Evolutionary conservation across 2,329 filamentous ascomycete species (phyloP), one percentile per base, ranked within the genome.

Genomic region (Acarospora socialis): DNA sequence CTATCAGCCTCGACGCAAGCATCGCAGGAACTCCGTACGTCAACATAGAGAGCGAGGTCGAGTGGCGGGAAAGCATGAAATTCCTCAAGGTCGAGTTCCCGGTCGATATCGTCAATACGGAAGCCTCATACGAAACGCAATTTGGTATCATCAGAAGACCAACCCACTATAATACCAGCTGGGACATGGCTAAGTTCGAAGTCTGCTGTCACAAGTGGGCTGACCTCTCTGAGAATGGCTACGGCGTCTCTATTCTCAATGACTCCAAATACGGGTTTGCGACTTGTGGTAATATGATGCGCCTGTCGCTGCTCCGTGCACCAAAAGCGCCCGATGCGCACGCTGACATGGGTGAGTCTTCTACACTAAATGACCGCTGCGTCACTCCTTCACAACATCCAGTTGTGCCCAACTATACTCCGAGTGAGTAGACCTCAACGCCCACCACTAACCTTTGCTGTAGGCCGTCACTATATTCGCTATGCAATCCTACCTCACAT

Each of bases 11-110:
- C 13, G 66, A 74, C 2, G 79, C 82, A 1, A 69, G 73, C 9
- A 57, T 80, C 13, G 64, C 73, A 30, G 70, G 71, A 22, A 61
- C 73, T 20, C 68, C 72, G 19, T 76, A 73, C 42, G 69, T 95
- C 10, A 80, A 92, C 42, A 75, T 87, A 41, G 68, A 73, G 23
- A 79, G 77, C 30, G 82, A 92, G 44, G 81, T 95, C n/a, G 82
- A 94, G 51, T 98, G 90, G 90, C 80, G 78, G 44, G 90, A 98
- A 56, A 83, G 74, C 8, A 94, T 90, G 78, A 92, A 90, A 52
- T 95, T 95, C 66, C 70, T 98, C 50, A 98, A 98, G 65, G 87
- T 95, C 30, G 90, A 98, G 54, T 98, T 98, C 59, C 87, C 90
- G 0, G 86, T 94, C 40, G 78, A 92, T 47, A 68, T 95, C 41